Evolutionary conservation across 2,329 filamentous ascomycete genomes (phyloP), one percentile per base, ranked within the genome.

Genomic region (Calonectria henricotiae): DNA sequence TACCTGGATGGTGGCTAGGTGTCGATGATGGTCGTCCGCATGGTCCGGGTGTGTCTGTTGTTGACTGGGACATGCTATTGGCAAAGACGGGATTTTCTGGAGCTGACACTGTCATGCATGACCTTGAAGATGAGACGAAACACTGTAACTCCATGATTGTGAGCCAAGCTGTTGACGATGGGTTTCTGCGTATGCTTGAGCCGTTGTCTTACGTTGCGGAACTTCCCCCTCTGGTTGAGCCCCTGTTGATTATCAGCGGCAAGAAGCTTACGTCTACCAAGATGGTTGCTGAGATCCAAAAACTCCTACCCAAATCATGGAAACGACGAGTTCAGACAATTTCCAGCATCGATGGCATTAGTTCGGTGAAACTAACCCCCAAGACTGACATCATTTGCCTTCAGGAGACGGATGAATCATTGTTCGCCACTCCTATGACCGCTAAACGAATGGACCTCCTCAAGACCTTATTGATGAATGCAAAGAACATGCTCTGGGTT

Each of bases 1-100:
- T 71, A 39, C 65, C 69, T 12, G 69, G 69, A 44, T 68, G 65
- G 65, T 71, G 69, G 69, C 61, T 71, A 9, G 69, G 69, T 46
- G 35, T 58, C 2, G 69, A 71, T 35, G 64, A 70, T 55, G 65
- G 65, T 17, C 60, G 69, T 11, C 49, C 46, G 2, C 46, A 65
- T 6, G 60, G 63, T 5, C 69, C 69, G 7, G 51, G 47, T 4
- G 55, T 71, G 5, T 65, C 69, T n/a, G 61, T 66, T 15, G 39
- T 58, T 15, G 58, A 71, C 27, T 71, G 69, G 69, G 61, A 71
- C 15, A 15, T 44, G 7, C 23, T 71, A 15, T 20, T 71, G 20
- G 37, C 62, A 5, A 63, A 71, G 65, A 71, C 69, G 4, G 69
- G 69, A 17, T 71, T 65, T 30, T 71, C 69, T 15, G 69, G 69